Percentiles rank a stretch among this genome's conserved stretches.
Conservation (phyloP, 1,284 basidiomycete genomes). For the Trichosporon coremiiforme region DNA sequence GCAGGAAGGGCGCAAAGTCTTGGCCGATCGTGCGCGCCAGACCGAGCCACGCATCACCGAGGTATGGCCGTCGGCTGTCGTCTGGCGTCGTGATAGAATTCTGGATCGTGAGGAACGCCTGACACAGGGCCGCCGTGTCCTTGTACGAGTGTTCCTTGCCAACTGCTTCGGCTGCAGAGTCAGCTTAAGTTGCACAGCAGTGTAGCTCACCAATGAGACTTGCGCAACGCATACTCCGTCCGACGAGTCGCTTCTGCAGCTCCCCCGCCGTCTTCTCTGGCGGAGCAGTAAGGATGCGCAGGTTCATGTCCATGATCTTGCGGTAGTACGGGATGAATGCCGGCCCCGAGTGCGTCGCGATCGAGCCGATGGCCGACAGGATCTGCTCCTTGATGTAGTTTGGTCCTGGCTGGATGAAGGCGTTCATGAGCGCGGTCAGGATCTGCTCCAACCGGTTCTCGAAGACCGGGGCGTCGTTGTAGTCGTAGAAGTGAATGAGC, state of each 20-base stretch:
- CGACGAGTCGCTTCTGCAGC: conserved; percentile 68
- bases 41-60: conserved; percentile 37
- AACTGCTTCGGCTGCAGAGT: conserved; percentile 63
- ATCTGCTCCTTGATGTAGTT: conserved; percentile 79
- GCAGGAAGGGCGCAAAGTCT: conserved; percentile 80
- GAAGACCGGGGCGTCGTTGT: conserved; percentile 70
- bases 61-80: conserved; percentile 37
- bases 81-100: conserved; percentile 60
- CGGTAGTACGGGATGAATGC: conserved; percentile 45
- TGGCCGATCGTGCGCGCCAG: conserved; percentile 60
- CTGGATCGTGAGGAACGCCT: conserved; percentile 73
- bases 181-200: not conserved
- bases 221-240: conserved; percentile 83
- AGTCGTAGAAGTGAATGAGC: conserved; percentile 85
- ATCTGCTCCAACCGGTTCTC: conserved; percentile 65
- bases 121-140: conserved; percentile 71
- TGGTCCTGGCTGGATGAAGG: conserved; percentile 36
- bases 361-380: conserved; percentile 71
- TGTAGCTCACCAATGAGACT: conserved; percentile 65
- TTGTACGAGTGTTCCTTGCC: conserved; percentile 59
- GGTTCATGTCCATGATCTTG: conserved; percentile 40
- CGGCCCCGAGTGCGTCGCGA: conserved; percentile 74
- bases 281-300: conserved; percentile 67
- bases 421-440: conserved; percentile 25
- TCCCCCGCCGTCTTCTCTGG: conserved; percentile 64